Base-by-base conservation (phyloP, 768 basidiomycete genomes). In the Phaffia tasmanica region DNA sequence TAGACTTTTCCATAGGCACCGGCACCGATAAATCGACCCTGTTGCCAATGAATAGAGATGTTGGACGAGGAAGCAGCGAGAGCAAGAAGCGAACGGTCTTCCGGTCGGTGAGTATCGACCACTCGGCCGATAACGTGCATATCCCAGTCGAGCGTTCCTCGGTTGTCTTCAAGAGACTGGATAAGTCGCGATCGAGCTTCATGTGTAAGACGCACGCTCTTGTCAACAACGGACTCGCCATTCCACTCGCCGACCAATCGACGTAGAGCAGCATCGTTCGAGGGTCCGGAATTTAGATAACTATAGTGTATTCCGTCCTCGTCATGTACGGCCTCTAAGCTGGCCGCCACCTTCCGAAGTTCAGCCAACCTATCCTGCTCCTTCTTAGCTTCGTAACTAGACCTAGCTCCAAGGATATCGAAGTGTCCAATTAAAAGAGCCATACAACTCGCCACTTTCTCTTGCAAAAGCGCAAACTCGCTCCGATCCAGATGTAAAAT, bases 1-100 rank as follows among this genome's bases (percentile, higher is more conserved):
- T 98, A 99, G n/a, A 99, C 95, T n/a, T 89, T 94, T 25, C 95
- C 95, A 76, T 95, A 97, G 11, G 95, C 93, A 19, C 95, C 95
- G n/a, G 92, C 86, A 60, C 94, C 95, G 71, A 99, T 97, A 79
- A 97, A 97, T 66, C 87, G 85, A 18, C 94, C 92, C 78, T 99
- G 95, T 75, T 97, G 94, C 95, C 95, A 99, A 50, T 89, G 84
- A 69, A 98, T 86, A 2, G 91, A 89, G 69, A 97, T 90, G 72
- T 94, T 95, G 30, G 91, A 92, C 50, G 85, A 86, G n/a, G 90
- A 90, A 1, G 91, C 91, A 0, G 95, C 95, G 50, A 99, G 82
- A 80, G 92, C 94, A 7, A 92, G 86, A 56, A 95, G 80, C 0
- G 94, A 91, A 56, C 90, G 84, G 75, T 99, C 94, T 77, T 98